Evolutionary conservation across 805 yeast genomes (phyloP), one percentile per base, ranked within the genome.

Genomic region (Wickerhamomyces bovis): DNA sequence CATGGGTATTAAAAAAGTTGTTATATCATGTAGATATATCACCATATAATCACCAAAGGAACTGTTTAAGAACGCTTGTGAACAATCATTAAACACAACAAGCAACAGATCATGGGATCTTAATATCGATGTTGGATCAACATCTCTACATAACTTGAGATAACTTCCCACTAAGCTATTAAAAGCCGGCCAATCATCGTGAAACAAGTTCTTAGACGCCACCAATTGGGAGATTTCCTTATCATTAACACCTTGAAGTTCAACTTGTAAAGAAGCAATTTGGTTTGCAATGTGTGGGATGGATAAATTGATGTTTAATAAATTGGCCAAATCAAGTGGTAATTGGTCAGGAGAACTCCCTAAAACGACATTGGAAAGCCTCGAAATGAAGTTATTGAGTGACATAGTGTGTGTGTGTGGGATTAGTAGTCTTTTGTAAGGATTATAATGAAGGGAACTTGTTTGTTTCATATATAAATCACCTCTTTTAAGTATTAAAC

Each of bases 71-170:
- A 79, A 69, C 5, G 81, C 77, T 9, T 72, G 60, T 2, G 81
- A 65, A 28, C 78, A 53, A 49, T 73, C 73, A 44, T 73, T 76
- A 42, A 74, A 62, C 49, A 66, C 78, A 15, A 61, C 58, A 8
- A 79, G 68, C 50, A 76, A 68, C 39, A 79, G 61, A 58, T 81
- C 86, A 50, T 78, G 78, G 1, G 83, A 77, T 33, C 71, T 72
- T 5, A 78, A 55, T 1, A 69, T 47, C 0, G 85, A 79, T 76
- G 77, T 71, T 0, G 85, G 81, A 52, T 80, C 74, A 41, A 81
- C 51, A 54, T 78, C 79, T 45, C 76, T 65, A 22, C 74, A 63
- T 28, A 73, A 65, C 28, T 61, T 55, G 12, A 81, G 55, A 53
- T 75, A 81, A 18, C 71, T 64, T 1, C 60, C 55, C 0, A 78